Base-by-base conservation (phyloP, 176 grass and related monocot genomes). In the Carex cristatella region DNA sequence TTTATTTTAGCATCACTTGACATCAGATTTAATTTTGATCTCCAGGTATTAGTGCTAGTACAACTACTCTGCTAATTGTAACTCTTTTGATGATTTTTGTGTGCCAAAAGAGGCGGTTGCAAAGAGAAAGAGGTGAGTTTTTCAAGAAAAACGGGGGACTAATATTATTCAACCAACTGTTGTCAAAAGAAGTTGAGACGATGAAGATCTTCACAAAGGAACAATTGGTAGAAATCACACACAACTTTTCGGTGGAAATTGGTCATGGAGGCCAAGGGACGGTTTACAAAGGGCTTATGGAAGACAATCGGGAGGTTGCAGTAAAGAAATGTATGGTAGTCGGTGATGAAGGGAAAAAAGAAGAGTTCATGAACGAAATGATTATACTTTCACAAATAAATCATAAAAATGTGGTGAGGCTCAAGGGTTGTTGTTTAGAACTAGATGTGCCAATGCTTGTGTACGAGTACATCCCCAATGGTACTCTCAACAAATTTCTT, bases 131-230 rank as follows among this genome's bases (percentile, higher is more conserved):
- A 40, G 38, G 5, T 40, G 4, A 4, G 3, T 88, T 90, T 77
- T 94, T 92, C 28, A 72, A 94, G 79, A 90, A 88, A 54, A 94
- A 92, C 13, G 92, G 90, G 2, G 92, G 92, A 0, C 32, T 92
- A 6, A 33, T 94, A 12, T 78, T 92, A 6, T 85, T 87, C 18
- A 75, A 87, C 56, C 79, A 90, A 23, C 67, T 94, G 11, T 16
- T 38, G 0, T 84, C 92, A 10, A 44, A 54, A 10, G 53, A 6
- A 3, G 18, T 16, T 0, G 48, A 83, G 15, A 62, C 65, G 0
- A 87, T 90, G 76, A 81, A 65, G 69, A 88, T 92, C 56, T 92
- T 88, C n/a, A 88, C 86, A 30, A 28, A 90, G 64, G 73, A 81
- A 33, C 83, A 88, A 44, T 40, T 90, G 0, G 80, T 65, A 86